Percentiles rank a stretch among this genome's conserved stretches.
Evolutionary conservation across 257 asterid species (phyloP).

Genomic region (Thymus quinquecostatus): DNA sequence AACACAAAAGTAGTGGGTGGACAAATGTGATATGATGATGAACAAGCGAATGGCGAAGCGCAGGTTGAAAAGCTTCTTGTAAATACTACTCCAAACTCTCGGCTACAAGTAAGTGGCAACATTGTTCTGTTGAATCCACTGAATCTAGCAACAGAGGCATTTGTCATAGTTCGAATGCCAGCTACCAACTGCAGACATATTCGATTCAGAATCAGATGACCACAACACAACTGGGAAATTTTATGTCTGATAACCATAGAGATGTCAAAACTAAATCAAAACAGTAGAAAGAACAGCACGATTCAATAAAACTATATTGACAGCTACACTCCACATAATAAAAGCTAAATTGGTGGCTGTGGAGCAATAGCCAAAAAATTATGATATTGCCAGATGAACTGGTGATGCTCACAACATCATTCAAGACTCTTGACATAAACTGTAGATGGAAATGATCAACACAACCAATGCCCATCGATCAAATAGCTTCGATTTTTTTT

Average conservation of each 20-base stretch:
- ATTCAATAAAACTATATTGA: background rate
- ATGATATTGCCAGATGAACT: background rate
- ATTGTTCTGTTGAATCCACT: slow-evolving; percentile 51
- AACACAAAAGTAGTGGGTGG: slow-evolving; percentile 46
- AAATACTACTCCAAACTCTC: slow-evolving; percentile 43
- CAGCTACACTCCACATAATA: background rate
- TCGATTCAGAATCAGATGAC: slow-evolving; percentile 19
- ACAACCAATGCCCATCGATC: too few relatives aligned
- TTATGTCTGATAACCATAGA: background rate
- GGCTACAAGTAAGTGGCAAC: slow-evolving; percentile 52
- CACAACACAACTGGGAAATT: slow-evolving; percentile 10
- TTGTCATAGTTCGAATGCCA: slow-evolving; percentile 48
- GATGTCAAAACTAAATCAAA: slow-evolving; percentile 7
- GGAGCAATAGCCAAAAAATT: background rate
- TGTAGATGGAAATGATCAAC: too few relatives aligned
- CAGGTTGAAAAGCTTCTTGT: slow-evolving; percentile 57
- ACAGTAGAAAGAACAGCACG: background rate
- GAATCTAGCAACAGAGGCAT: slow-evolving; percentile 62
- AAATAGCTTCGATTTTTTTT: background rate
- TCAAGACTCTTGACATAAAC: background rate
- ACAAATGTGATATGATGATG: slow-evolving; percentile 40
- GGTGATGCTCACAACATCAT: background rate
- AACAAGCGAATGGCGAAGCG: slow-evolving; percentile 45
- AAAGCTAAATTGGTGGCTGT: background rate
- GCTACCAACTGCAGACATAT: slow-evolving; percentile 27